Evolutionary conservation across 805 yeast genomes (phyloP).

Genomic region (Nakazawaea populi): DNA sequence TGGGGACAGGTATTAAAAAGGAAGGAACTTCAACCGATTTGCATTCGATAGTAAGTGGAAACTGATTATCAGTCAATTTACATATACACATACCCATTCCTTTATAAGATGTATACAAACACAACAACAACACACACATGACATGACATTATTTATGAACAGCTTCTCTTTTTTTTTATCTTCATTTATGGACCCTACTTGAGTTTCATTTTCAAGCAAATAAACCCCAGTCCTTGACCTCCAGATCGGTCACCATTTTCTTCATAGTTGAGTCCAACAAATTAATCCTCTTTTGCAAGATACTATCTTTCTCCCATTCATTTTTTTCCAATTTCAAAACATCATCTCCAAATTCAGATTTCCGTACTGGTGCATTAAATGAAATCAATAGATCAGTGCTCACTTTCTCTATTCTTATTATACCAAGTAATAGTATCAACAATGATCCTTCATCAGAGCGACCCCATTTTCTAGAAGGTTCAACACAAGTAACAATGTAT

Average conservation of each 20-base stretch:
- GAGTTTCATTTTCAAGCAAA: slow-evolving; percentile 24
- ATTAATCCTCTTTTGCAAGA: slow-evolving; percentile 23
- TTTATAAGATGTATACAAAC: too few species aligned
- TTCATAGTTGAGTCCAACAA: slow-evolving; percentile 20
- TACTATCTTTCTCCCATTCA: slow-evolving; percentile 10
- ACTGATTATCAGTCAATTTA: slow-evolving; percentile 5
- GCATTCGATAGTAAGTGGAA: slow-evolving; percentile 34
- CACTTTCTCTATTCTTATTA: slow-evolving; percentile 45
- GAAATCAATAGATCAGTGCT: slow-evolving; percentile 59
- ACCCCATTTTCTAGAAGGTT: slow-evolving; percentile 51
- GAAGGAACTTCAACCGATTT: slow-evolving; percentile 52
- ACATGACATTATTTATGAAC: too few species aligned
- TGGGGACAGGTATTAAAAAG: slow-evolving; percentile 26
- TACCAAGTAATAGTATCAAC: slow-evolving; percentile 48
- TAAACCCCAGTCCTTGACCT: slow-evolving; percentile 41
- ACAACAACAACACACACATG: too few species aligned
- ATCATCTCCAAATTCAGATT: slow-evolving; percentile 21
- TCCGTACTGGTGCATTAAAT: slow-evolving; percentile 49
- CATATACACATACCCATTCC: too few species aligned
- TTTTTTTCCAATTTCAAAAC: slow-evolving; percentile 13
- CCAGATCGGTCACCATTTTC: slow-evolving; percentile 21
- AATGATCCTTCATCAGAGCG: slow-evolving; percentile 21
- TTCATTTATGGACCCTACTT: too few species aligned
- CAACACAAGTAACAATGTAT: slow-evolving; percentile 30
- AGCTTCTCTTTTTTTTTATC: too few species aligned